Evolutionary conservation across 2,329 filamentous ascomycete genomes (phyloP).

Genomic region (Aureobasidium melanogenum): DNA sequence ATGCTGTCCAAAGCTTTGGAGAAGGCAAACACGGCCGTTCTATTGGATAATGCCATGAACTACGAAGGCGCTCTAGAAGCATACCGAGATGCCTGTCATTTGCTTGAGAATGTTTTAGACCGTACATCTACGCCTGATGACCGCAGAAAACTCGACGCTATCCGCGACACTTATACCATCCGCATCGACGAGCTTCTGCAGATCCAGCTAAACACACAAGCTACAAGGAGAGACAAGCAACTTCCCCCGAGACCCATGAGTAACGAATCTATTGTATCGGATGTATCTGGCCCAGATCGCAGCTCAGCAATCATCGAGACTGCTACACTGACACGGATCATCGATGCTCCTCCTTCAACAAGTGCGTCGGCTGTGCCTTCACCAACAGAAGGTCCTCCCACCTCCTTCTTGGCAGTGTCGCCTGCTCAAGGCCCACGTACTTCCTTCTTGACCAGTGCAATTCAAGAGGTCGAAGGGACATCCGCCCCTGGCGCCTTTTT

Average conservation of each 20-base stretch:
- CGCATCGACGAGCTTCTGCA: conserved; percentile 80
- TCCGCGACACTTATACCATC: conserved; percentile 82
- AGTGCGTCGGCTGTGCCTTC: neutral
- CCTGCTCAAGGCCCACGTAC: conserved; percentile 22
- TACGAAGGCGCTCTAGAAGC: conserved; percentile 84
- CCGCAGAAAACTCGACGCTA: conserved; percentile 80
- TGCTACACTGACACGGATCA: conserved; percentile 44
- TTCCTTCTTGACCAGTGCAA: conserved; percentile 33
- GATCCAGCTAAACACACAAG: conserved; percentile 45
- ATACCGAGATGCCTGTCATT: conserved; percentile 80
- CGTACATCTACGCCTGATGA: conserved; percentile 81
- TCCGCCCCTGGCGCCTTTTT: conserved; percentile 12
- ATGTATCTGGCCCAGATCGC: conserved; percentile 6
- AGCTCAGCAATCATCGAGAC: conserved; percentile 41
- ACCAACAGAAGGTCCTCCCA: neutral
- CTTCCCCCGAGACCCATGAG: conserved; percentile 64
- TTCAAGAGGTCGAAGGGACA: conserved; percentile 30
- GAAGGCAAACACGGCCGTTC: conserved; percentile 90
- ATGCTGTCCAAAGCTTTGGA: conserved; percentile 95
- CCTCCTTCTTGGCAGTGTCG: neutral
- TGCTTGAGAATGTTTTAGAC: conserved; percentile 80
- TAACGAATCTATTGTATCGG: conserved; percentile 31
- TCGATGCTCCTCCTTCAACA: conserved; percentile 29
- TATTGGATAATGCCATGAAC: conserved; percentile 93
- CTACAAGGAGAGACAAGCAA: conserved; percentile 53